Conservation (phyloP, 768 basidiomycete genomes). For the Pulveroboletus ravenelii region DNA sequence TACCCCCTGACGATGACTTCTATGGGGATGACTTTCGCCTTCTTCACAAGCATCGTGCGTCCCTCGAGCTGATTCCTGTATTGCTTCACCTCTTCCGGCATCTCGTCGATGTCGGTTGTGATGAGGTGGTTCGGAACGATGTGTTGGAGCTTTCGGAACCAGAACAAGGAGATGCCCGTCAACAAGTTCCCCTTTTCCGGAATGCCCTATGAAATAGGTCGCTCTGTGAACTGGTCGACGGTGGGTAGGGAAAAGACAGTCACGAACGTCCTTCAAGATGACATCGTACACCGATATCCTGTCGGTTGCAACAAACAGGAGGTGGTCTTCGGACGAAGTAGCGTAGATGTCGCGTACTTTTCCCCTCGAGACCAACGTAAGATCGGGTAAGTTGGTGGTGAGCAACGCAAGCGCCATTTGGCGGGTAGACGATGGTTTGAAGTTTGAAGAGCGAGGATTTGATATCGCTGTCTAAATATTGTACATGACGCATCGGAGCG, state of each 20-base stretch:
- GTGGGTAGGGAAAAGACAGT: not conserved
- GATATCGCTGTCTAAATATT: slow-evolving; percentile 1
- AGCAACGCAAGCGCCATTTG: slow-evolving; percentile 39
- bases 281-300: slow-evolving; percentile 97
- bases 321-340: slow-evolving; percentile 60
- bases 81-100: slow-evolving; percentile 74
- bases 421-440: not conserved
- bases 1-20: slow-evolving; percentile 98
- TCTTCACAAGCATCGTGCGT: slow-evolving; percentile 86
- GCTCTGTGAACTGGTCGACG: not conserved
- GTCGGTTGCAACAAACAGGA: slow-evolving; percentile 94
- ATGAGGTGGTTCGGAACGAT: slow-evolving; percentile 91
- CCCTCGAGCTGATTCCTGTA: slow-evolving; percentile 78
- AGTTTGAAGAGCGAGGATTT: not conserved
- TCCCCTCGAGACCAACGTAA: slow-evolving; percentile 77
- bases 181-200: slow-evolving; percentile 90
- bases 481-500: slow-evolving; percentile 8
- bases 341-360: slow-evolving; percentile 96
- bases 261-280: slow-evolving; percentile 83
- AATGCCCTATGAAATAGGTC: slow-evolving; percentile 61
- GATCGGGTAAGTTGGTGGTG: slow-evolving; percentile 51
- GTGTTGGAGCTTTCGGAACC: slow-evolving; percentile 79
- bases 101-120: slow-evolving; percentile 67
- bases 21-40: slow-evolving; percentile 82
- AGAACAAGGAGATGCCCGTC: slow-evolving; percentile 88